phyloP scores from a whole-genome alignment of 257 asterid genomes.

The Penstemon newberryi region DNA sequence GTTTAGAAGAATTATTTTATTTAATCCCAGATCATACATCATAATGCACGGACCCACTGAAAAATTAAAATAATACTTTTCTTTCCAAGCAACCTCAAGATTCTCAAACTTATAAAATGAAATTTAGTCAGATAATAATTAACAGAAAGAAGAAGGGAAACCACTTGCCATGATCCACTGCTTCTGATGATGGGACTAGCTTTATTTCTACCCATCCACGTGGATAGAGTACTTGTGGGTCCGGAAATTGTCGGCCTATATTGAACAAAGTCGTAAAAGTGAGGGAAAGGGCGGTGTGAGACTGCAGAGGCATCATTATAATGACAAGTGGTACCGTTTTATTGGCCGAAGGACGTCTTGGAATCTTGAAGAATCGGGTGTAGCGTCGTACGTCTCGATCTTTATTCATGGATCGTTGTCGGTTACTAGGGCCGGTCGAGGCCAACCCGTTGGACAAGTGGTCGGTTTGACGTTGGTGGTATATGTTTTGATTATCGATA shows the following conservation, averaged over 20 bases:
- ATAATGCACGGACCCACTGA: background rate
- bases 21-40: too few species aligned
- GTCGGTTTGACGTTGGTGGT: slow-evolving; percentile 45
- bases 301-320: background rate
- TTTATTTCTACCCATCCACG: slow-evolving; percentile 37
- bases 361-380: slow-evolving; percentile 6
- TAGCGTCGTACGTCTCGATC: slow-evolving; percentile 29
- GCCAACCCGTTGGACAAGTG: slow-evolving; percentile 33
- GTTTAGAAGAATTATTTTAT: too few species aligned
- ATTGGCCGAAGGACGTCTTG: slow-evolving; percentile 14
- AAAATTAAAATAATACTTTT: background rate
- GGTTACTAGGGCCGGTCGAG: slow-evolving; percentile 11
- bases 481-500: slow-evolving; percentile 3
- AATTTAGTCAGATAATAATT: too few species aligned
- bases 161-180: background rate
- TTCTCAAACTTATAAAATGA: too few species aligned
- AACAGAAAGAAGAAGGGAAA: background rate
- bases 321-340: slow-evolving; percentile 34
- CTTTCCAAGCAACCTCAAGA: background rate
- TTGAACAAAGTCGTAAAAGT: slow-evolving; percentile 20
- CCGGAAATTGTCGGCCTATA: slow-evolving; percentile 56
- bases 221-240: slow-evolving; percentile 29
- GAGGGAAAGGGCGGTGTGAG: slow-evolving; percentile 27
- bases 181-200: slow-evolving; percentile 6
- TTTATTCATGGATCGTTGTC: slow-evolving; percentile 36